These are phyloP conservation scores for Clavispora carvajalis DNA, from an alignment of 805 yeast genomes.

Conservation along the genomic window DNA sequence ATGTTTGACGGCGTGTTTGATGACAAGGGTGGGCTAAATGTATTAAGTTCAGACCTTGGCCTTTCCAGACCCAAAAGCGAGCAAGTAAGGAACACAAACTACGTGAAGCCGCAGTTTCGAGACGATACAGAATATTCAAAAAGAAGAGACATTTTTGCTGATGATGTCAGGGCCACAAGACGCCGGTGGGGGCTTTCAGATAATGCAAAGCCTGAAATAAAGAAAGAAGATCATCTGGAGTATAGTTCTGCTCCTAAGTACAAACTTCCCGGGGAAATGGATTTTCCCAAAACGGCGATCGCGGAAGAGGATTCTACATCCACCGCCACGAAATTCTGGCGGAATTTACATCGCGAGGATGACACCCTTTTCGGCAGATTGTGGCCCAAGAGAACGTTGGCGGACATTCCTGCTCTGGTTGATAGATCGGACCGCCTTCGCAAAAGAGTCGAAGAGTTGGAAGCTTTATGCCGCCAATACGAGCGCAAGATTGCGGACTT, in stretches of 20 bases:
- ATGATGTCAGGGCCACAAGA: background rate
- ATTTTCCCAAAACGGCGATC: background rate
- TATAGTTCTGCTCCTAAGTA: background rate
- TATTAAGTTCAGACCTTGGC: background rate
- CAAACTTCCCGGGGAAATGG: background rate
- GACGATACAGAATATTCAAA: background rate
- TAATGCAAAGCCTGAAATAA: background rate
- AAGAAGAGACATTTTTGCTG: background rate
- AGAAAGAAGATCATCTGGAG: background rate
- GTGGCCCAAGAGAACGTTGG: background rate
- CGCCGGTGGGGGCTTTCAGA: background rate
- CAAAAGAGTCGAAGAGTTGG: constrained; percentile 1
- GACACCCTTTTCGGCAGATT: background rate
- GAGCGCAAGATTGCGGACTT: background rate
- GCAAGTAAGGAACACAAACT: background rate
- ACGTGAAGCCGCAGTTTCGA: background rate
- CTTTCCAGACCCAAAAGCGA: background rate
- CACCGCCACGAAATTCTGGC: background rate
- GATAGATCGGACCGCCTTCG: background rate
- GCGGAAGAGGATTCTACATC: background rate
- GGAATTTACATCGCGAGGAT: background rate
- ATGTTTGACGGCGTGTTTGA: background rate
- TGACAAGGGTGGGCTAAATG: background rate
- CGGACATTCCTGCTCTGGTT: background rate
- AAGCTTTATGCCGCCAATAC: constrained; percentile 1